Evolutionary conservation across 2,329 filamentous ascomycete species (phyloP), one percentile per base, ranked within the genome.

Genomic region (Sporothrix luriei): DNA sequence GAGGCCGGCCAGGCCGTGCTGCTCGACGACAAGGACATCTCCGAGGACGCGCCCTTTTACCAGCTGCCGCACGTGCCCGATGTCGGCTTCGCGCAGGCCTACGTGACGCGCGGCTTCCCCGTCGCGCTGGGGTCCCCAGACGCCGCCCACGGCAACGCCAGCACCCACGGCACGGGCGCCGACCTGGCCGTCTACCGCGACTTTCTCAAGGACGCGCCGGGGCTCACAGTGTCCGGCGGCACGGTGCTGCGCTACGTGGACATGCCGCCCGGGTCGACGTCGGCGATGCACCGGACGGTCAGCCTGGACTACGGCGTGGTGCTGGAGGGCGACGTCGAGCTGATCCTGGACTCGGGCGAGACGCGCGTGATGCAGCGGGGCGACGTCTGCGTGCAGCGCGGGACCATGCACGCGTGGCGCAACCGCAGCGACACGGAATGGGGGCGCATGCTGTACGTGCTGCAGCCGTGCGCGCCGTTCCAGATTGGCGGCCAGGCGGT

Each of bases 371-470:
- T 55, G 2, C 11, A 55, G 3, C 24, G 52, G 5, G 52, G 52
- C 13, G 52, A 55, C 52, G 52, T 55, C 24, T 55, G 52, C 21
- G 52, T 55, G 52, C 52, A 55, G 26, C 52, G 52, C 14, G 52
- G 52, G 24, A 55, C 52, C 4, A 55, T 55, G 52, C 52, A 55
- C 26, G 26, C 52, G 24, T 55, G 52, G 52, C 52, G 52, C 52
- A 55, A 55, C 52, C 14, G 3, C 13, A 55, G 52, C 52, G 24
- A 16, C 11, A 55, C 52, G 24, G 52, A 55, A 55, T 55, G 52
- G 52, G 52, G 52, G 24, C 52, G 52, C 11, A 55, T 55, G 52
- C 52, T 55, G 24, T 55, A 55, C 26, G 52, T 55, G 26, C 52
- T 55, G 52, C 52, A 55, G 52, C 52, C 52, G 52, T 55, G 52